Base-by-base conservation (phyloP, 768 basidiomycete genomes). In the Scleroderma citrinum region DNA sequence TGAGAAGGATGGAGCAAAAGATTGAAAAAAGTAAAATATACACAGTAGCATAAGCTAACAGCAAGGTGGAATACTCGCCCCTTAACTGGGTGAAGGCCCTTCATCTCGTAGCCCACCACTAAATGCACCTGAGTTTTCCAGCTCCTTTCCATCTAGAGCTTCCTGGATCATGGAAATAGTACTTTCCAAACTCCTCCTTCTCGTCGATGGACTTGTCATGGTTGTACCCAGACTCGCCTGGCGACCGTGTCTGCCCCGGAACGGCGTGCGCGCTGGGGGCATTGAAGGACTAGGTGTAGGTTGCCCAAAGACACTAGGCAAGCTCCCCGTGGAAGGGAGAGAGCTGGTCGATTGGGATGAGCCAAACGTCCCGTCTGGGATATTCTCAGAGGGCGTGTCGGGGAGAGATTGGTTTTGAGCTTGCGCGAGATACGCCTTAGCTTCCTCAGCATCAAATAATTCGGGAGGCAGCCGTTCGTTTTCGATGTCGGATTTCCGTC, bases 391-490 rank as follows among this genome's bases (percentile, higher is more conserved):
- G 1, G 85, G 80, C 0, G 83, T 78, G 11, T 75, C 69, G 0
- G 88, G 85, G 16, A 73, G 64, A 2, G 71, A 71, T 32, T 59
- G 64, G 4, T 67, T 64, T 12, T 66, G 64, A 0, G 49, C 55
- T 23, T 65, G 64, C 43, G 61, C 54, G 48, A 87, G 59, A 54
- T 82, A 78, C 7, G 84, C 81, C 55, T 78, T 81, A 48, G 82
- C 85, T 68, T 87, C 83, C 50, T 66, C 65, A 6, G 82, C 85
- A 60, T 97, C 94, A 64, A 92, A 87, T 16, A 99, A 76, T 14
- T 97, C 92, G 2, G 95, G 95, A 2, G 95, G 96, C n/a, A 98
- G 74, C 30, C 93, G 86, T 69, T 99, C 96, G 70, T 98, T 98
- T 70, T 98, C 95, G 56, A 98, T 97, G 74, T 98, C 96, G 38